Evolutionary conservation across 208 protist genomes (phyloP).

Genomic region (Acanthamoeba royreba): DNA sequence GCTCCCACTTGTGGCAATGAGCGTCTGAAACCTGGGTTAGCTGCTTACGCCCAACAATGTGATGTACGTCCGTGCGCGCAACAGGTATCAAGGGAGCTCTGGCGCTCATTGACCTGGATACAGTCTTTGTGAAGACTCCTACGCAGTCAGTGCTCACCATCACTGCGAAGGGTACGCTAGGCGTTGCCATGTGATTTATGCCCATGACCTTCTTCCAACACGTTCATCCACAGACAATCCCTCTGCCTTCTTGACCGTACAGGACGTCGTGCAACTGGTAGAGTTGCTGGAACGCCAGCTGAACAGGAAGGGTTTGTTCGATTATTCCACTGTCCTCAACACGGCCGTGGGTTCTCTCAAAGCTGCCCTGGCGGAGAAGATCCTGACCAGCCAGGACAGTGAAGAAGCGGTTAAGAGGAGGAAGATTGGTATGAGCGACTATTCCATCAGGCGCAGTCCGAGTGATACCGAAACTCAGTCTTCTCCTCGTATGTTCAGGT

Average conservation of each 20-base stretch:
- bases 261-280: not conserved
- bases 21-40: no score
- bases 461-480: not conserved
- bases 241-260: not conserved
- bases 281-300: not conserved
- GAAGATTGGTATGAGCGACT: not conserved
- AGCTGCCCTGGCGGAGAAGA: not conserved
- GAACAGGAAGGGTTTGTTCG: not conserved
- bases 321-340: not conserved
- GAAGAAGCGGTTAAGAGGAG: not conserved
- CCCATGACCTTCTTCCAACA: not conserved
- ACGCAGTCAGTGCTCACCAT: not conserved
- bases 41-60: no score
- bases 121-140: not conserved
- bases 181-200: not conserved
- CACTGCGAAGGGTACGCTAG: not conserved
- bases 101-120: not conserved
- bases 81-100: not conserved
- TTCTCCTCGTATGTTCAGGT: not conserved
- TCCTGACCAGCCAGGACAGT: not conserved
- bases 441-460: not conserved
- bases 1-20: not conserved
- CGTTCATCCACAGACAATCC: not conserved
- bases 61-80: no score
- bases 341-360: not conserved